These are phyloP conservation scores for Carex littledalei DNA, from an alignment of 176 grass and related monocot genomes.

Conservation along the genomic window DNA sequence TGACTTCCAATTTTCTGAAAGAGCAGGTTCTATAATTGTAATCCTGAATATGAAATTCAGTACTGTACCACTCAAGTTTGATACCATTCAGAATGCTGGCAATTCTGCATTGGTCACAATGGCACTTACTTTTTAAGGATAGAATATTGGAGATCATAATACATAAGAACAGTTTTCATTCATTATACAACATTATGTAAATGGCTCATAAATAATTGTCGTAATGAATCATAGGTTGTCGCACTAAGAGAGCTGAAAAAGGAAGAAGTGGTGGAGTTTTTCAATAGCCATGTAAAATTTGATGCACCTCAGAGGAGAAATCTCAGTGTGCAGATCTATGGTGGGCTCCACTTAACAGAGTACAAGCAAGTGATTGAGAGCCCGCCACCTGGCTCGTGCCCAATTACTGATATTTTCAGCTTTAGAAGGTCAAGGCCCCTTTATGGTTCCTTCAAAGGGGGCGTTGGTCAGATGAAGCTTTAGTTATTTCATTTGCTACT, in stretches of 20 bases:
- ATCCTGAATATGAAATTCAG: not conserved
- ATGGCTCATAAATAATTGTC: not conserved
- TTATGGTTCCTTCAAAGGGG: constrained; percentile 87
- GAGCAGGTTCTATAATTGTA: not conserved
- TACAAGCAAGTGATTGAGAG: constrained; percentile 38
- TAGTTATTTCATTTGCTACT: constrained; percentile 15
- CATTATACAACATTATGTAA: not conserved
- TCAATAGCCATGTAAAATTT: constrained; percentile 56
- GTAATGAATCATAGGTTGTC: constrained; percentile 51
- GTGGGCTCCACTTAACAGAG: constrained; percentile 58
- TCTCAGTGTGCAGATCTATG: constrained; percentile 69
- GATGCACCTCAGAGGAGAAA: constrained; percentile 61
- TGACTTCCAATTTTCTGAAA: not conserved
- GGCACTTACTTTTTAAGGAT: not conserved
- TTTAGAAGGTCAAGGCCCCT: constrained; percentile 90
- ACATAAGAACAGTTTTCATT: not conserved
- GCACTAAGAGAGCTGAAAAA: constrained; percentile 73
- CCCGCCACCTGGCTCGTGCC: constrained; percentile 28
- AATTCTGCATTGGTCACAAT: not conserved
- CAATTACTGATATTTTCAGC: constrained; percentile 63
- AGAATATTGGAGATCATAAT: not conserved
- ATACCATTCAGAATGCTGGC: not conserved
- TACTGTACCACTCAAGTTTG: not conserved
- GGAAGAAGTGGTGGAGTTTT: constrained; percentile 80
- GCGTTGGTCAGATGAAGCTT: constrained; percentile 70